Percentiles rank a stretch among this genome's conserved stretches.
phyloP scores from a whole-genome alignment of 257 asterid species.

The Ophiorrhiza pumila region DNA sequence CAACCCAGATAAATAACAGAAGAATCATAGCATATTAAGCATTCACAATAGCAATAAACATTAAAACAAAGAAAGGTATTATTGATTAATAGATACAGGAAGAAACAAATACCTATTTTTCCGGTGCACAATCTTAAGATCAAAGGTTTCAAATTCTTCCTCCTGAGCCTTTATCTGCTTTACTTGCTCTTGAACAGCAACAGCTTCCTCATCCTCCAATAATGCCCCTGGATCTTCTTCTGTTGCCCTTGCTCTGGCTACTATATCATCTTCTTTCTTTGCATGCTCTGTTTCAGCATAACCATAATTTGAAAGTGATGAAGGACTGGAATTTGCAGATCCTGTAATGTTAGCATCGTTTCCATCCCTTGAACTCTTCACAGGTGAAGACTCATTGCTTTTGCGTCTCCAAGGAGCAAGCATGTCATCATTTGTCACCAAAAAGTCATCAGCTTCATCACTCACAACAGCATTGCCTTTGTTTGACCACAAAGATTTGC shows the following conservation, averaged over 20 bases:
- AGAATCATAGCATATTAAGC: background rate
- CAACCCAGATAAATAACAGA: background rate
- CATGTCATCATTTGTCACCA: conserved; percentile 54
- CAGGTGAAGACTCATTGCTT: conserved; percentile 68
- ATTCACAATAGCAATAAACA: background rate
- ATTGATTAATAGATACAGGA: conserved; percentile 12
- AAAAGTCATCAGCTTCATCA: conserved; percentile 54
- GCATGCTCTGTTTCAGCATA: conserved; percentile 51
- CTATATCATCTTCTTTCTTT: conserved; percentile 46
- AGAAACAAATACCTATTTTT: conserved; percentile 71
- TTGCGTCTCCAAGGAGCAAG: conserved; percentile 68
- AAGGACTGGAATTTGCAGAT: conserved; percentile 81
- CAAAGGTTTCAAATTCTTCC: conserved; percentile 94
- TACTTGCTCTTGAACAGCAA: conserved; percentile 97
- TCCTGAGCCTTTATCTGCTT: conserved; percentile 97
- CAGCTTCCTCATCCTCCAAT: conserved; percentile 92
- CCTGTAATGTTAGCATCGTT: conserved; percentile 42
- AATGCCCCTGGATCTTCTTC: conserved; percentile 62
- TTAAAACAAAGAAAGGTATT: background rate
- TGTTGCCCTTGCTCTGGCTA: conserved; percentile 34
- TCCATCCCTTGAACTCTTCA: conserved; percentile 67
- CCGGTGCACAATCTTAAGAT: conserved; percentile 90
- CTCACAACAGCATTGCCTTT: conserved; percentile 39
- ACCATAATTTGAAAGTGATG: conserved; percentile 73
- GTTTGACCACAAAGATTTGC: conserved; percentile 66